Conservation (phyloP, 129 eudicot species). For the Chrysanthemum lavandulifolium region DNA sequence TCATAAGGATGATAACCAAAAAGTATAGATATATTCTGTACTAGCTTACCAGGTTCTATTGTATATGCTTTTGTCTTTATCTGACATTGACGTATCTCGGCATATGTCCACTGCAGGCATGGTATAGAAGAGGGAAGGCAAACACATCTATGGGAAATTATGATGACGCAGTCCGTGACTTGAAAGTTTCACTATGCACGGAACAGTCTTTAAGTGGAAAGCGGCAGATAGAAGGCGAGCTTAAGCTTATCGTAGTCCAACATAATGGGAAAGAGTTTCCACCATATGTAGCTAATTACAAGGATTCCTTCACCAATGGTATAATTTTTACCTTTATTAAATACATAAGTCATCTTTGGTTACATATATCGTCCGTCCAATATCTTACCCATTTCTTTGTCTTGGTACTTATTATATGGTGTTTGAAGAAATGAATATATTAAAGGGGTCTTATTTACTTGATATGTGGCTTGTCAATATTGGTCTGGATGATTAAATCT, state of each 20-base stretch:
- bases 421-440: constrained; percentile 13
- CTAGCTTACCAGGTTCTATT: constrained; percentile 10
- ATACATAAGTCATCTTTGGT: not conserved
- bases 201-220: constrained; percentile 68
- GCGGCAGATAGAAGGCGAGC: constrained; percentile 63
- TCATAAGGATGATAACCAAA: constrained; percentile 2
- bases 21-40: not conserved
- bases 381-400: not conserved
- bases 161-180: constrained; percentile 66
- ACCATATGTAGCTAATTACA: constrained; percentile 26
- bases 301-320: constrained; percentile 34
- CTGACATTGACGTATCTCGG: constrained; percentile 12
- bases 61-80: constrained; percentile 4
- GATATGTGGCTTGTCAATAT: constrained; percentile 10
- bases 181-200: constrained; percentile 51
- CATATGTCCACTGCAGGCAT: constrained; percentile 51
- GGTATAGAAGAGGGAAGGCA: constrained; percentile 92
- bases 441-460: constrained; percentile 2
- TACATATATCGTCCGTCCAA: constrained; percentile 6
- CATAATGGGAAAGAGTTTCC: constrained; percentile 26
- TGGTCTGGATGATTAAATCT: not conserved
- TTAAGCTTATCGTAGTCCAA: constrained; percentile 40
- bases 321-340: constrained; percentile 6
- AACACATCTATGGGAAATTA: constrained; percentile 62
- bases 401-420: constrained; percentile 5